Base-by-base conservation (phyloP, 768 basidiomycete genomes). In the Multifurca ochricompacta region DNA sequence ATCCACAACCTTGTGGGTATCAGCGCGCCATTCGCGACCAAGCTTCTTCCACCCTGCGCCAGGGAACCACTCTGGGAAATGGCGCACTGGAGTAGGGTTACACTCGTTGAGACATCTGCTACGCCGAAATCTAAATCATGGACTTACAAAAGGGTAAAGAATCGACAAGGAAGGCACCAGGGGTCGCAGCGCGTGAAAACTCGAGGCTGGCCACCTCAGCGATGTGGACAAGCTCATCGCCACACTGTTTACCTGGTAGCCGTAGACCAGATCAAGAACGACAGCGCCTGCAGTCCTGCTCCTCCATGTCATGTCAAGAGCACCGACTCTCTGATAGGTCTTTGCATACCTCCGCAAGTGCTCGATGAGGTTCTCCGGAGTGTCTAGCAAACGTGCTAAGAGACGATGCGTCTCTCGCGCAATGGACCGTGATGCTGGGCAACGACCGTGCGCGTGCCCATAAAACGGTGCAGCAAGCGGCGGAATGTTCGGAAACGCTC, bases 1-100 rank as follows among this genome's bases (percentile, higher is more conserved):
- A 18, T 59, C 37, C 13, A 30, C 44, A 30, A 53, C 51, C 13
- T 49, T 30, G 9, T 42, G 2, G 7, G 43, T 18, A 18, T 40
- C 32, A 5, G 27, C 27, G 7, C 28, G 32, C 59, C 59, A 61
- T 30, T 37, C 36, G 18, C 35, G 39, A 6, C 63, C 65, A 6
- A 25, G 36, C 31, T 42, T 19, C 42, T 60, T 58, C 56, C 62
- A 66, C n/a, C 53, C 49, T 3, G 62, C 53, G 9, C 63, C 63
- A 7, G 65, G 65, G 30, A 66, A 41, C 66, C 66, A 64, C 9
- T 46, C 32, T 5, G 65, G 65, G 8, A 64, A 25, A 51, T 60
- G 53, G 4, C 45, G 52, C 18, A 66, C 65, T 65, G 21, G 5
- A 23, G 42, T 30, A 35, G 35, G 16, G 14, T 10, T 30, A 13